These are phyloP conservation scores for Epithemia pelagica DNA, from an alignment of 108 stramenopile genomes.

Conservation along the genomic window DNA sequence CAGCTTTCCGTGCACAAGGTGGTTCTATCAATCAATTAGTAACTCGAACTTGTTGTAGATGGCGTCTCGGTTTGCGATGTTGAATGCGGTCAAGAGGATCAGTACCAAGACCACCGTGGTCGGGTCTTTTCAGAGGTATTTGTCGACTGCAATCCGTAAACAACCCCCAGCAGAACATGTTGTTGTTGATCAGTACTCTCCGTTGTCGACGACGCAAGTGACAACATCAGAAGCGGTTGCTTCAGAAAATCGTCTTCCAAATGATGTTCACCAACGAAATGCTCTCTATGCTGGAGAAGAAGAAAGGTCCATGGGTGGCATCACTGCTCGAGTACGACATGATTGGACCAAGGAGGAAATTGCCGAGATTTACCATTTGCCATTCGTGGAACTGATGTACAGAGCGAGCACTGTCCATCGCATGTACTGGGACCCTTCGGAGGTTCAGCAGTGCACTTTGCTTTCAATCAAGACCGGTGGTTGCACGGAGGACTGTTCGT, in stretches of 20 bases:
- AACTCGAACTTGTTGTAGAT: too few species aligned
- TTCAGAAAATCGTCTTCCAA: constrained; percentile 42
- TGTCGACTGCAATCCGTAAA: too few species aligned
- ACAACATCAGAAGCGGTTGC: too few species aligned
- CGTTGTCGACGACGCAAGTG: too few species aligned
- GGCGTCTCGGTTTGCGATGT: too few species aligned
- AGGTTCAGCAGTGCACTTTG: constrained; percentile 96
- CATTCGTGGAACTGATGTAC: constrained; percentile 96
- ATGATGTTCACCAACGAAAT: constrained; percentile 70
- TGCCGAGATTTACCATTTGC: constrained; percentile 80
- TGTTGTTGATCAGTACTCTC: too few species aligned
- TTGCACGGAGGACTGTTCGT: constrained; percentile 96
- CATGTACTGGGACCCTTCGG: constrained; percentile 94
- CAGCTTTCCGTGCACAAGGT: too few species aligned
- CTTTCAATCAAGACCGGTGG: constrained; percentile 97
- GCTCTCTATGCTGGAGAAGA: constrained; percentile 58
- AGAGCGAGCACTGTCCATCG: constrained; percentile 90
- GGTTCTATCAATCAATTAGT: too few species aligned
- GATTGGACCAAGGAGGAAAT: constrained; percentile 94
- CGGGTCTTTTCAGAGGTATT: too few species aligned
- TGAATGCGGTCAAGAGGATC: too few species aligned
- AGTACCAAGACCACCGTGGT: too few species aligned
- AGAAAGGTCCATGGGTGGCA: constrained; percentile 59
- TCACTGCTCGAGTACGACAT: constrained; percentile 70
- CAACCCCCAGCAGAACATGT: too few species aligned